Evolutionary conservation across 2,329 filamentous ascomycete genomes (phyloP).

Genomic region (Diaporthe australafricana): DNA sequence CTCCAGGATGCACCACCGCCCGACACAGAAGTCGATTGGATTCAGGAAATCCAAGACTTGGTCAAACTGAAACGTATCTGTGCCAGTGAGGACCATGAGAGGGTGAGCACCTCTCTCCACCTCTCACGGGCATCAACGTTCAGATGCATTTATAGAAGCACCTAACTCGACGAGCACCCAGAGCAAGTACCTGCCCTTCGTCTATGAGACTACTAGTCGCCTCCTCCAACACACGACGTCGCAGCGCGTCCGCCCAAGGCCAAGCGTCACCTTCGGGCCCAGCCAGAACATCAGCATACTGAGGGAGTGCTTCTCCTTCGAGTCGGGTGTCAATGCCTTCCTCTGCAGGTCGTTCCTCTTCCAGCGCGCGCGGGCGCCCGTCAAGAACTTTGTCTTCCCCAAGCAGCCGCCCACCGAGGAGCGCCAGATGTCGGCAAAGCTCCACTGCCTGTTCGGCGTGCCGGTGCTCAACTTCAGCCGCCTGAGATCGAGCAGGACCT

Average conservation of each 20-base stretch:
- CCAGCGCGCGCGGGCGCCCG: constrained; percentile 60
- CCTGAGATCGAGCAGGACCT: constrained; percentile 53
- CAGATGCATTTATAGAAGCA: constrained; percentile 47
- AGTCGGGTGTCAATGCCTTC: constrained; percentile 68
- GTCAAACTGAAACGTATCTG: constrained; percentile 59
- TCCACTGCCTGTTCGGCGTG: constrained; percentile 78
- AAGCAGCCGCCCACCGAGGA: constrained; percentile 50
- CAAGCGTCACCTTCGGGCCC: constrained; percentile 50
- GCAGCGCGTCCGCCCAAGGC: constrained; percentile 45
- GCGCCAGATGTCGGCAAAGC: constrained; percentile 75
- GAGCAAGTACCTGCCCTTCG: constrained; percentile 58
- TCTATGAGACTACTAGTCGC: constrained; percentile 57
- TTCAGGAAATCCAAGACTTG: constrained; percentile 55
- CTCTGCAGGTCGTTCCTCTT: constrained; percentile 74
- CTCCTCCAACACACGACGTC: constrained; percentile 59
- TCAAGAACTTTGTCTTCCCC: constrained; percentile 25
- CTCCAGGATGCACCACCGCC: constrained; percentile 28
- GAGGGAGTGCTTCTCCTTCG: constrained; percentile 55
- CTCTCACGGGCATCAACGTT: neutral
- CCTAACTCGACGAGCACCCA: neutral
- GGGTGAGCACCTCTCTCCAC: constrained; percentile 51
- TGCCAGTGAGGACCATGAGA: constrained; percentile 47
- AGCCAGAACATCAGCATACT: constrained; percentile 63
- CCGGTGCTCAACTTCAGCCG: constrained; percentile 58
- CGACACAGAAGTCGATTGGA: constrained; percentile 27